Evolutionary conservation across 495 filamentous ascomycete species (phyloP), one percentile per base, ranked within the genome.

Genomic region (Jackrogersella multiformis): DNA sequence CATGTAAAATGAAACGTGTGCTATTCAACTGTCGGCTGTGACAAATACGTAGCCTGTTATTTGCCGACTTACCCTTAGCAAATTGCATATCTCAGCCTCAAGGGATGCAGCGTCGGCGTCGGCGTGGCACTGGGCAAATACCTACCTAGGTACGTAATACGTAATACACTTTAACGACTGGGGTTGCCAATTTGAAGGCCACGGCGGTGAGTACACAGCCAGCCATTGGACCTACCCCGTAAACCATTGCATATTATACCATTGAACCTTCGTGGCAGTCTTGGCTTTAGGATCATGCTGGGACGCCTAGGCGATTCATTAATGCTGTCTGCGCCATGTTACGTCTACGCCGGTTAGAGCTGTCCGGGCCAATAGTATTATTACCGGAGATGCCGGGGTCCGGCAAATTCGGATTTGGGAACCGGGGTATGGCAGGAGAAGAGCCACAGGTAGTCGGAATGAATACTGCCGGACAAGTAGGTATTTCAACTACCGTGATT

Each of bases 301-400:
- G 53, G 54, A 53, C 10, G 15, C 42, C 23, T 2, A 35, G 41
- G 26, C 45, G 18, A 42, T 4, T 54, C 24, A 39, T 64, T 36
- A 55, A 28, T 23, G 30, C 53, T 32, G 52, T 49, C 42, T 41
- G 51, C 30, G 58, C 46, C 53, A 41, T 48, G 52, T 46, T 53
- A 41, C 18, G 18, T 58, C 39, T 51, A 20, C 39, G 24, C 56
- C 66, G 61, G 61, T 52, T 64, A 61, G 55, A 61, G 66, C 26
- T 42, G 41, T 51, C 61, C 66, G 61, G 66, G 49, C 66, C 66
- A 69, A 69, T 69, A 56, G 51, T 61, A 65, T 60, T 69, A 64
- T 61, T 69, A 59, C 66, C 66, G 66, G 61, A 65, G 66, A 69
- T 69, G 66, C 61, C 66, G 66, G 66, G 10, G 28, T 38, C 56